Evolutionary conservation across 192 early-diverging fungal species (phyloP), one percentile per base, ranked within the genome.

Genomic region (Umbelopsis ramanniana): DNA sequence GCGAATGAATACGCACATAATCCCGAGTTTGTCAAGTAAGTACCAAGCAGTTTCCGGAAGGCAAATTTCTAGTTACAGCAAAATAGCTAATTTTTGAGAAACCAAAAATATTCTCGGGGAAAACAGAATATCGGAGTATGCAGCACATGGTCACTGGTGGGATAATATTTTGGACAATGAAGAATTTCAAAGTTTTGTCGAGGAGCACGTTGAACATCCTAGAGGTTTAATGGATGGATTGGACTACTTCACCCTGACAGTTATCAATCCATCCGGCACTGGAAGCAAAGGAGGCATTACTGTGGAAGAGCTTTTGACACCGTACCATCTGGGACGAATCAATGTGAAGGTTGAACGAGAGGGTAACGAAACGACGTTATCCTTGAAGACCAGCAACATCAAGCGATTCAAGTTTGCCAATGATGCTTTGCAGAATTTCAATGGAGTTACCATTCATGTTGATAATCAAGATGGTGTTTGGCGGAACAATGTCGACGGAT

Each of bases 81-180:
- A 29, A 29, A 54, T 43, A 43, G 11, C 40, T 43, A 43, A 43
- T 43, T 43, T 12, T 6, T 7, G 40, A 43, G 40, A 43, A 43
- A 43, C 40, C 6, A 11, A 43, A 43, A n/a, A n/a, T n/a, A n/a
- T n/a, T n/a, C n/a, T n/a, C n/a, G n/a, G n/a, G 38, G 38, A 40
- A 40, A 43, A 4, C 45, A 93, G 88, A 22, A 22, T 92, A 19
- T 90, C 88, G 9, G 91, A 93, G 67, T 73, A 89, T 1, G 69
- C 83, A 0, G 86, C 74, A 11, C 74, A 85, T 46, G 90, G 88
- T 1, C 92, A 93, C 73, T 93, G 91, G 91, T 93, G 87, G 70
- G 74, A 73, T 38, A 85, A 81, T 6, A 76, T 91, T 21, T 63
- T 93, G 21, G 72, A 75, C 22, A 90, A 92, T 55, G 74, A 84